Conservation (phyloP, 1,284 basidiomycete species). For the Amylostereum areolatum region DNA sequence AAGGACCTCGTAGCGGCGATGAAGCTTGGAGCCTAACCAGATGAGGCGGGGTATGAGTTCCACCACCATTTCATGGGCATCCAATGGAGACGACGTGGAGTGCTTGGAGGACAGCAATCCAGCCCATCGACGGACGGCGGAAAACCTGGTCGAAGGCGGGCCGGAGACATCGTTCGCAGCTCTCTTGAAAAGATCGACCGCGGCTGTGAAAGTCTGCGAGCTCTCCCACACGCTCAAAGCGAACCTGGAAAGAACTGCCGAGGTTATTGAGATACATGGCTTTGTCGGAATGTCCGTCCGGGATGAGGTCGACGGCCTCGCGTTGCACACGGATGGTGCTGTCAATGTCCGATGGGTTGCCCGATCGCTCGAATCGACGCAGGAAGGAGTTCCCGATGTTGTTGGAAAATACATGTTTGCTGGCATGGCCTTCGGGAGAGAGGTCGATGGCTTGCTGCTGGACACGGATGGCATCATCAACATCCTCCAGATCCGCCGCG, state of each 20-base stretch:
- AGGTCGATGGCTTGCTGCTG: not conserved
- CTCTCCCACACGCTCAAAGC: constrained; percentile 14
- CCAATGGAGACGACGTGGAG: no score
- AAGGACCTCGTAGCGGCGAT: not conserved
- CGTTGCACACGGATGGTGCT: not conserved
- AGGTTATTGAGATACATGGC: not conserved
- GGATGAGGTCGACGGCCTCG: not conserved
- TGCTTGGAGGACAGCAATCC: no score
- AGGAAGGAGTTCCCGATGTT: not conserved
- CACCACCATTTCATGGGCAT: not conserved
- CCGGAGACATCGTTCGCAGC: no score
- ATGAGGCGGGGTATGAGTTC: not conserved
- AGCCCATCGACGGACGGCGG: no score
- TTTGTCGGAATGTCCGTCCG: not conserved
- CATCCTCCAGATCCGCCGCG: not conserved
- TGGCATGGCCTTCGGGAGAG: not conserved
- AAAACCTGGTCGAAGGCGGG: no score
- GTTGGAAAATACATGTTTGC: not conserved
- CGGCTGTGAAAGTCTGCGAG: constrained; percentile 14
- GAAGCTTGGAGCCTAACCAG: not conserved
- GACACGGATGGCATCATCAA: not conserved
- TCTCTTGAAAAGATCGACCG: not conserved
- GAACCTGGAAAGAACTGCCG: constrained; percentile 16
- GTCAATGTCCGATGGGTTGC: not conserved
- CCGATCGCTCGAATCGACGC: not conserved